Evolutionary conservation across 2,329 filamentous ascomycete species (phyloP).

Genomic region (Myotisia sp.): DNA sequence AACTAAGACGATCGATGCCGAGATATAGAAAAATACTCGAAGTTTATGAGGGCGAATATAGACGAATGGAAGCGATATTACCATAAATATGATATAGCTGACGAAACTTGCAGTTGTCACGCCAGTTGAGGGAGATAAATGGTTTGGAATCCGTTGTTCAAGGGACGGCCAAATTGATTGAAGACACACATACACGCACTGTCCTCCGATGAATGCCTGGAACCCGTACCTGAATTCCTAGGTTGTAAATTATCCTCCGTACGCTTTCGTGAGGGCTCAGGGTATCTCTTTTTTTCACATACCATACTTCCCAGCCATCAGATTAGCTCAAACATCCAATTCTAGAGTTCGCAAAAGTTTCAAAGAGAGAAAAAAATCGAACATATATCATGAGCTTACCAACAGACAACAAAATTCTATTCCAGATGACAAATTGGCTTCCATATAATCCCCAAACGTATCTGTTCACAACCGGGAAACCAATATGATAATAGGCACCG

Average conservation of each 20-base stretch:
- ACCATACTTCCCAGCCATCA: constrained; percentile 3
- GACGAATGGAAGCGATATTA: constrained; percentile 29
- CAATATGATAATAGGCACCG: constrained; percentile 32
- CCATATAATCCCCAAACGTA: constrained; percentile 32
- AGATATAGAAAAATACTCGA: constrained; percentile 8
- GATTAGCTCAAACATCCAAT: no score
- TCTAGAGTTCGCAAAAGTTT: no score
- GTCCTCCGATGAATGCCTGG: constrained; percentile 26
- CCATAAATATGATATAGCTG: constrained; percentile 24
- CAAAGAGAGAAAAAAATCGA: neutral
- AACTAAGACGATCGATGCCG: constrained; percentile 6
- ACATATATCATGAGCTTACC: constrained; percentile 9
- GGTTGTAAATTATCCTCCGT: no score
- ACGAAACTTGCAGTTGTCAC: constrained; percentile 25
- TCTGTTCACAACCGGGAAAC: constrained; percentile 31
- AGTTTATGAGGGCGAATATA: constrained; percentile 28
- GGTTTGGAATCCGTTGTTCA: constrained; percentile 22
- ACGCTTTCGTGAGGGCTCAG: no score
- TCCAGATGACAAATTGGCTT: constrained; percentile 26
- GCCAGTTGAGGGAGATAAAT: constrained; percentile 19
- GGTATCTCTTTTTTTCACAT: no score
- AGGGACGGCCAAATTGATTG: constrained; percentile 18
- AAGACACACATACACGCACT: constrained; percentile 18
- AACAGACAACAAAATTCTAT: constrained; percentile 28
- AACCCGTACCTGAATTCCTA: constrained; percentile 25